Percentiles rank a stretch among this genome's conserved stretches.
These are phyloP conservation scores for Mitragyna speciosa DNA, from an alignment of 257 asterid genomes.

Conservation along the genomic window DNA sequence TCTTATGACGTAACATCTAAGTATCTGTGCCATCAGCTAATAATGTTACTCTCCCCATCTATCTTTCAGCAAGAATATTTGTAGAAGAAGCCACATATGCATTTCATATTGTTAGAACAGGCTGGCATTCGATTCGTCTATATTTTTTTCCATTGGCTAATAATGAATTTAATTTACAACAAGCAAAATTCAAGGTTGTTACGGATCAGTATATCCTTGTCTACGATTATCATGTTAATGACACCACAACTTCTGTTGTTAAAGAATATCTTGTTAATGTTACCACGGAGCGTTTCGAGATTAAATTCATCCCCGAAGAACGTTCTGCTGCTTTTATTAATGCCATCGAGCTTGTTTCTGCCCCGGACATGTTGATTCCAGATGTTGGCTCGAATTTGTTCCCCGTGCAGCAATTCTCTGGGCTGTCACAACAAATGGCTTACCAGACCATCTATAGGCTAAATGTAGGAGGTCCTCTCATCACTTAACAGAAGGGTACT, in stretches of 20 bases:
- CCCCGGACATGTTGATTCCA: constrained; percentile 44
- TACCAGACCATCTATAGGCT: constrained; percentile 45
- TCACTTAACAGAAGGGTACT: constrained; percentile 39
- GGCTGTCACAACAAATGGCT: constrained; percentile 31
- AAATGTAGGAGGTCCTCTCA: constrained; percentile 48
- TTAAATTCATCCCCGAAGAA: constrained; percentile 37
- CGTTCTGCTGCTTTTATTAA: constrained; percentile 48
- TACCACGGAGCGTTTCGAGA: constrained; percentile 40
- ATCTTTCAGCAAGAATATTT: constrained; percentile 58
- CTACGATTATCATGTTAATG: constrained; percentile 37
- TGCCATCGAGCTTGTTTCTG: constrained; percentile 61
- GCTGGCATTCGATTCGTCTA: constrained; percentile 85
- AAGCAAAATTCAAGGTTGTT: constrained; percentile 44
- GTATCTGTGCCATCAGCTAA: constrained; percentile 24
- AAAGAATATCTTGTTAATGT: constrained; percentile 57
- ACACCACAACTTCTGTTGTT: constrained; percentile 11
- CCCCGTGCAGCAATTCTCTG: constrained; percentile 43
- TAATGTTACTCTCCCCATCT: constrained; percentile 46
- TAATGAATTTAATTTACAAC: constrained; percentile 38
- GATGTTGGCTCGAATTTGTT: constrained; percentile 41
- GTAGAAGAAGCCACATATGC: constrained; percentile 53
- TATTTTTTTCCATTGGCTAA: constrained; percentile 53
- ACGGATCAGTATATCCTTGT: constrained; percentile 42
- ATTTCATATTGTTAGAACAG: constrained; percentile 60
- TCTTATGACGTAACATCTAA: constrained; percentile 14